Evolutionary conservation across 2,329 filamentous ascomycete species (phyloP).

Genomic region (Aspergillus fructus): DNA sequence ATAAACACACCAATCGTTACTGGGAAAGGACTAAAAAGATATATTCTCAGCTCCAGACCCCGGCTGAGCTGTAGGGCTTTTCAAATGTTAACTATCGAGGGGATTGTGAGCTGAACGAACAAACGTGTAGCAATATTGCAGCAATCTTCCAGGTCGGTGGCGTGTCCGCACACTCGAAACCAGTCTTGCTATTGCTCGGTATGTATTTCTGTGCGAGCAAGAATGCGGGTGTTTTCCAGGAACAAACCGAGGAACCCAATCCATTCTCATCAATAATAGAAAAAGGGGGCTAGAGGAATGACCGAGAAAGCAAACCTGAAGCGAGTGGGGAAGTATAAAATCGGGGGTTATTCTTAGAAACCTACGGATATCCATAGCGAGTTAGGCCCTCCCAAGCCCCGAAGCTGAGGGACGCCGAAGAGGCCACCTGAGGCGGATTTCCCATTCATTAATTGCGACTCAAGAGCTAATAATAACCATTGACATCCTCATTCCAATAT

Average conservation of each 20-base stretch:
- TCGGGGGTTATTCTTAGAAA: constrained; percentile 11
- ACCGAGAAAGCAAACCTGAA: neutral
- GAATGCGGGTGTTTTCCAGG: neutral
- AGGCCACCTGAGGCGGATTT: neutral
- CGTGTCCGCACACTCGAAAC: neutral
- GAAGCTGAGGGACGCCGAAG: neutral
- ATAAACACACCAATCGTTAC: neutral
- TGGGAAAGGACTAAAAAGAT: neutral
- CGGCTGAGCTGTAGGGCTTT: neutral
- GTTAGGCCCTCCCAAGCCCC: neutral
- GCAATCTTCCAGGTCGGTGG: too few species aligned
- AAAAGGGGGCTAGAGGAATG: neutral
- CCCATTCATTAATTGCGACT: neutral
- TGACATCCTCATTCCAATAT: constrained; percentile 10
- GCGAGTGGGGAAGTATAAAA: constrained; percentile 1
- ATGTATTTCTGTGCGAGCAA: neutral
- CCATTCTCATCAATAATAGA: neutral
- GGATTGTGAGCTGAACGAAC: neutral
- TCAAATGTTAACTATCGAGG: neutral
- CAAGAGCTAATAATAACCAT: constrained; percentile 7
- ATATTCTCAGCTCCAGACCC: neutral
- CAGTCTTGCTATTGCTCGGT: neutral
- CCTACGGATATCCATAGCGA: neutral
- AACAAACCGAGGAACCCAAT: neutral
- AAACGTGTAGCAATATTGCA: neutral